A percentile compares a stretch with the other conserved stretches of the same genome.
Conservation (phyloP, 805 yeast species). For the Jamesozyma spencerorum region DNA sequence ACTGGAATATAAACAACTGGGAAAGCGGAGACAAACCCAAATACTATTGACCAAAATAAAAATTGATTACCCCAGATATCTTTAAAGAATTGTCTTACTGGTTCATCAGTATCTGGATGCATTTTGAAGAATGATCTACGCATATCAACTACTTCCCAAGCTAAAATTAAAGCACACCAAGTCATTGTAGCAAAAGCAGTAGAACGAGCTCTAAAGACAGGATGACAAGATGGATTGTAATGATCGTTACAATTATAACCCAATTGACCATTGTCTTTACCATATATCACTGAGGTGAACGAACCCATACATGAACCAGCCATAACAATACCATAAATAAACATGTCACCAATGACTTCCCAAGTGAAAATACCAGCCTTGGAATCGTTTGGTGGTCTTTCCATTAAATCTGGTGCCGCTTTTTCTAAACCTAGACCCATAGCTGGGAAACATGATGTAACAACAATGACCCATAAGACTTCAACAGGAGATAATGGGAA, state of each 20-base stretch:
- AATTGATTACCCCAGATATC: constrained; percentile 70
- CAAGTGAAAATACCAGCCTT: constrained; percentile 73
- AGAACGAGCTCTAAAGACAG: constrained; percentile 68
- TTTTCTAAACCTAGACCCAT: constrained; percentile 96
- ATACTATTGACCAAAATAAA: constrained; percentile 69
- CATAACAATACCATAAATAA: constrained; percentile 64
- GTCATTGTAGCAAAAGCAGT: constrained; percentile 75
- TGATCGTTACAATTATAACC: constrained; percentile 56
- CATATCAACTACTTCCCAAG: constrained; percentile 77
- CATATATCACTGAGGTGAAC: constrained; percentile 60
- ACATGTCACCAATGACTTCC: constrained; percentile 58
- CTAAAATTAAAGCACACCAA: constrained; percentile 73
- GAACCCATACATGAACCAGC: constrained; percentile 60
- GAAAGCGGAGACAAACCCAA: constrained; percentile 63
- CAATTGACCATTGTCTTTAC: constrained; percentile 53
- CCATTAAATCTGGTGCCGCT: constrained; percentile 91
- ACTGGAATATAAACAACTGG: constrained; percentile 84
- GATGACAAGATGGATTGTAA: constrained; percentile 39
- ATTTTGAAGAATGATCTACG: constrained; percentile 60
- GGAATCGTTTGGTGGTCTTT: constrained; percentile 84
- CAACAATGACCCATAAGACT: constrained; percentile 90
- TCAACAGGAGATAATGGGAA: constrained; percentile 97
- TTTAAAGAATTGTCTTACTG: constrained; percentile 48
- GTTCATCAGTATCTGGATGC: constrained; percentile 56
- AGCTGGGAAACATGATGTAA: constrained; percentile 98